These are phyloP conservation scores for Jatropha curcas DNA, from an alignment of 345 rosid species.

Conservation along the genomic window DNA sequence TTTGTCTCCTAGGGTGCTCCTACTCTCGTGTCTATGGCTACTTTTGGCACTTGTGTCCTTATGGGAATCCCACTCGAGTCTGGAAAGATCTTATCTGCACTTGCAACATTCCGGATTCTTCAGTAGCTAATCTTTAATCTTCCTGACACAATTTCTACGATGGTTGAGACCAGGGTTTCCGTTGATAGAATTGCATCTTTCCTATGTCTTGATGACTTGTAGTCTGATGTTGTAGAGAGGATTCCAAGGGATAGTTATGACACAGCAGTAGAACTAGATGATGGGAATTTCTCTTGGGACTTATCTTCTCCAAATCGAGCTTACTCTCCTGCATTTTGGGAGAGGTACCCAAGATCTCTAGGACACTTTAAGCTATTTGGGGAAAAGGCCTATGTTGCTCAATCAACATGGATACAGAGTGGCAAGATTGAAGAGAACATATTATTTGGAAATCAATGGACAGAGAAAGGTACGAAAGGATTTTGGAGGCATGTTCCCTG, in stretches of 20 bases:
- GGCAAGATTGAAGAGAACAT: constrained; percentile 98
- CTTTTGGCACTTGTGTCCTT: constrained; percentile 79
- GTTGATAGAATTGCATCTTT: constrained; percentile 76
- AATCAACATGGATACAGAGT: constrained; percentile 99
- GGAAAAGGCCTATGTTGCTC: constrained; percentile 91
- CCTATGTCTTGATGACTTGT: constrained; percentile 6
- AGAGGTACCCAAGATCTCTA: constrained; percentile 83
- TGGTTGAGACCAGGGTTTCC: constrained; percentile 98
- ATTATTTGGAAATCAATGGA: constrained; percentile 95
- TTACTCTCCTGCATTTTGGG: constrained; percentile 97
- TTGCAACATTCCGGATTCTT: constrained; percentile 36
- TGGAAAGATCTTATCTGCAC: constrained; percentile 37
- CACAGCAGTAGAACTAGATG: constrained; percentile 66
- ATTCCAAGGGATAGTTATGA: neutral
- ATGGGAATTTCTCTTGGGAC: constrained; percentile 87
- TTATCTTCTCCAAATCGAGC: constrained; percentile 75
- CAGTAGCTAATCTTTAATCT: constrained; percentile 29
- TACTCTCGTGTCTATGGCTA: constrained; percentile 88
- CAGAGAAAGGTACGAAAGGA: constrained; percentile 81
- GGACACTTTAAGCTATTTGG: constrained; percentile 43
- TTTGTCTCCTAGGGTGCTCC: constrained; percentile 99
- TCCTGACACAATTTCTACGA: constrained; percentile 69
- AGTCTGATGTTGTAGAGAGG: constrained; percentile 8
- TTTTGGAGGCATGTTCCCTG: constrained; percentile 87
- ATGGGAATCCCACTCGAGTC: constrained; percentile 30